These are phyloP conservation scores for Coccinonectria pachysandricola DNA, from an alignment of 2,329 filamentous ascomycete species.

Conservation along the genomic window DNA sequence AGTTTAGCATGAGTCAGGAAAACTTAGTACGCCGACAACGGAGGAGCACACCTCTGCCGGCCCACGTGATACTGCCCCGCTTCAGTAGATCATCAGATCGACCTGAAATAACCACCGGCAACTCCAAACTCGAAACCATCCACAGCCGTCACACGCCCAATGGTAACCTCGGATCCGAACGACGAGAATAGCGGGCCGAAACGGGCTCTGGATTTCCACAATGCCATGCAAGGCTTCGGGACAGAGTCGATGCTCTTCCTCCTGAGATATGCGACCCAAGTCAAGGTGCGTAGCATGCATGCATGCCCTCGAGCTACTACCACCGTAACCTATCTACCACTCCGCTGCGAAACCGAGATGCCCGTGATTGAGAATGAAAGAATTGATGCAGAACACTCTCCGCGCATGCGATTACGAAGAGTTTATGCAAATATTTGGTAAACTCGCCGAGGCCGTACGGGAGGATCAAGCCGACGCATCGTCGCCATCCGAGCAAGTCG, in stretches of 20 bases:
- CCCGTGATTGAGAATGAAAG: too few relatives aligned
- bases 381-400: conserved; percentile 10
- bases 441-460: background rate
- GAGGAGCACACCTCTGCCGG: too few relatives aligned
- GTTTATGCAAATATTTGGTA: background rate
- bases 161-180: conserved; percentile 1
- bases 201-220: conserved; percentile 17
- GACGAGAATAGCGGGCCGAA: conserved; percentile 9
- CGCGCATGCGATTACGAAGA: background rate
- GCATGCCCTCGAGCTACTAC: background rate
- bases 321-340: background rate
- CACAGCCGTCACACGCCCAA: too few relatives aligned
- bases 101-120: too few relatives aligned
- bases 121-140: too few relatives aligned
- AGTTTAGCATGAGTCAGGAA: too few relatives aligned
- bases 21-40: too few relatives aligned
- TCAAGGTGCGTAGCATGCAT: conserved; percentile 10
- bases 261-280: conserved; percentile 14
- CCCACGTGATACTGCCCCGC: too few relatives aligned
- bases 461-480: conserved; percentile 3
- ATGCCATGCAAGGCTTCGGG: conserved; percentile 17
- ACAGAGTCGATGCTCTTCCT: conserved; percentile 22
- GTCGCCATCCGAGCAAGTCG: conserved; percentile 4
- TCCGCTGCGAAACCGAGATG: conserved; percentile 15
- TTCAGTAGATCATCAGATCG: too few relatives aligned